Conservation (phyloP, 305 asterid genomes). For the Fraxinus velutina region DNA sequence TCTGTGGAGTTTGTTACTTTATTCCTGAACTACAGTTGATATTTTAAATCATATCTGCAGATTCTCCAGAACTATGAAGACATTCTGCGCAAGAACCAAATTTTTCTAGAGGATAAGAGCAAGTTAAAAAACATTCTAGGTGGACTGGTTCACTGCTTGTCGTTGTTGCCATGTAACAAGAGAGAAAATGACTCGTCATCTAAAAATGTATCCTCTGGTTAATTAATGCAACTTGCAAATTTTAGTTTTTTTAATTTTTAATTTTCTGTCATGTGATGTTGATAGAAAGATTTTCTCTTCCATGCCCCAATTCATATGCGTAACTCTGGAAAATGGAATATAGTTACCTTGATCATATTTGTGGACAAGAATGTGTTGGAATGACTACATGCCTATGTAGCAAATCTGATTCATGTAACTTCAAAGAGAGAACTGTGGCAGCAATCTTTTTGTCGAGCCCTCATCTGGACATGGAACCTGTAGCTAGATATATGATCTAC, state of each 20-base stretch:
- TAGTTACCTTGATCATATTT: background rate
- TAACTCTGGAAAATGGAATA: background rate
- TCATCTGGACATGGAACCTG: background rate
- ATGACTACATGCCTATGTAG: background rate
- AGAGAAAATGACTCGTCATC: constrained; percentile 40
- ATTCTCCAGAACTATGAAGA: constrained; percentile 66
- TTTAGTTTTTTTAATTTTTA: background rate
- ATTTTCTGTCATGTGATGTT: background rate
- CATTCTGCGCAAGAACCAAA: constrained; percentile 65
- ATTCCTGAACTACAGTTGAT: constrained; percentile 4
- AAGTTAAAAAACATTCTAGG: constrained; percentile 66
- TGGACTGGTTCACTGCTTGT: constrained; percentile 78
- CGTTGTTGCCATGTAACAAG: constrained; percentile 58
- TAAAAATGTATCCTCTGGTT: constrained; percentile 46
- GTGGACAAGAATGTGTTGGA: background rate
- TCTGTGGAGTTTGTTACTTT: constrained; percentile 1
- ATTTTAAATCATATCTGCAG: constrained; percentile 38
- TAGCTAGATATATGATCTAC: background rate
- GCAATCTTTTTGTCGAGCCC: background rate
- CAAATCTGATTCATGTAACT: background rate
- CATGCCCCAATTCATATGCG: background rate
- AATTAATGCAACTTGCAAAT: background rate
- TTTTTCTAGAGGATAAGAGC: constrained; percentile 66
- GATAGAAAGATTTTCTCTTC: background rate
- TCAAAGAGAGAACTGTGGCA: background rate